Evolutionary conservation across 495 filamentous ascomycete genomes (phyloP).

Genomic region (Aspergillus cristatus): DNA sequence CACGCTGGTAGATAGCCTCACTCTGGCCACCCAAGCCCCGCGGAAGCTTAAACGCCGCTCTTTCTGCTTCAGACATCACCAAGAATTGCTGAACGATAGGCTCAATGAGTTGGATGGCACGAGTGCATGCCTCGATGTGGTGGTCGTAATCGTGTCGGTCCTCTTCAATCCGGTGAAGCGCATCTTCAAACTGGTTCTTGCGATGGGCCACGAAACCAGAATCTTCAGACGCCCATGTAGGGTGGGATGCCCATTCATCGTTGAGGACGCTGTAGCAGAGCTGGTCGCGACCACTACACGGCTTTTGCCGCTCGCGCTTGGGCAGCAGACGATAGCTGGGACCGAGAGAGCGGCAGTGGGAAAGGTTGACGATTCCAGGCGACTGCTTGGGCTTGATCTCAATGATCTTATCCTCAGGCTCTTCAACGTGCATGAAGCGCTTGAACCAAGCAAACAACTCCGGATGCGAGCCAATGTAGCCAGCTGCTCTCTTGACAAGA

Average conservation of each 20-base stretch:
- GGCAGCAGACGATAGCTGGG: conserved; percentile 92
- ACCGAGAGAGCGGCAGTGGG: conserved; percentile 85
- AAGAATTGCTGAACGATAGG: conserved; percentile 85
- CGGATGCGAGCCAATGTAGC: conserved; percentile 78
- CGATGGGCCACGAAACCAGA: conserved; percentile 96
- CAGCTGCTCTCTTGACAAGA: conserved; percentile 68
- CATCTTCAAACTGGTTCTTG: conserved; percentile 91
- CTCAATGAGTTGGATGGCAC: conserved; percentile 90
- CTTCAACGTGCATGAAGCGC: conserved; percentile 62
- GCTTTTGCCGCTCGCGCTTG: conserved; percentile 74
- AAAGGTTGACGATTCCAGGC: conserved; percentile 69
- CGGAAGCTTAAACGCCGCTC: conserved; percentile 64
- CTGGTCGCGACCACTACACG: conserved; percentile 88
- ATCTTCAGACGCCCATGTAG: conserved; percentile 98
- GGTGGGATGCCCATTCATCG: conserved; percentile 97
- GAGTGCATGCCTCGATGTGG: conserved; percentile 86
- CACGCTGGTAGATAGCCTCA: conserved; percentile 89
- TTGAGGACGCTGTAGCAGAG: conserved; percentile 88
- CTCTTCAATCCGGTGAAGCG: conserved; percentile 91
- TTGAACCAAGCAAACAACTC: conserved; percentile 85
- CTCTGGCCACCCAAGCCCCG: conserved; percentile 84
- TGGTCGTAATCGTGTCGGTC: conserved; percentile 98
- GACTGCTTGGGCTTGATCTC: conserved; percentile 68
- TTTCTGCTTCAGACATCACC: conserved; percentile 60
- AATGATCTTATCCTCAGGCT: conserved; percentile 62